These are phyloP conservation scores for Carallia pectinifolia DNA, from an alignment of 345 rosid species.

Conservation along the genomic window DNA sequence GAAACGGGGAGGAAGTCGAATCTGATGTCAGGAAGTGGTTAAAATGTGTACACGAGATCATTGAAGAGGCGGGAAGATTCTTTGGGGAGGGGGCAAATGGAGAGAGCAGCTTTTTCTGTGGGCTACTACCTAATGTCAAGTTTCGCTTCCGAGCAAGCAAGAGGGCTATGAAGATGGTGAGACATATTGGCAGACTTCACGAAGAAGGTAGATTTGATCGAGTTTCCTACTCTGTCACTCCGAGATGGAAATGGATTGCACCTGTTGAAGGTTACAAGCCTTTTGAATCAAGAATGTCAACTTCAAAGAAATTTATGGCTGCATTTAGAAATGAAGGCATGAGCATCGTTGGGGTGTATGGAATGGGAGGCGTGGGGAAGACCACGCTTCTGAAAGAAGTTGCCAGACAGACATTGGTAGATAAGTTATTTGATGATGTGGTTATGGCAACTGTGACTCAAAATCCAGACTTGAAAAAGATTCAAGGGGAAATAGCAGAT, in stretches of 20 bases:
- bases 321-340: constrained; percentile 1
- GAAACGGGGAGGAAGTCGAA: neutral
- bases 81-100: constrained; percentile 1
- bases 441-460: neutral
- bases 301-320: neutral
- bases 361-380: constrained; percentile 14
- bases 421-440: constrained; percentile 5
- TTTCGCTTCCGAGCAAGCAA: neutral
- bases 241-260: neutral
- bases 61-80: neutral
- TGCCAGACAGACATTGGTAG: neutral
- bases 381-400: constrained; percentile 12
- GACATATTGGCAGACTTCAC: neutral
- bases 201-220: neutral
- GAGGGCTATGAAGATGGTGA: neutral
- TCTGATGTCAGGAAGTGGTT: neutral
- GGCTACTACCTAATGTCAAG: neutral
- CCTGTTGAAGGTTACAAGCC: constrained; percentile 5
- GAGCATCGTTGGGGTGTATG: constrained; percentile 8
- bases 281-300: constrained; percentile 10
- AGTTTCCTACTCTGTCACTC: neutral
- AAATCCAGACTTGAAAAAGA: neutral
- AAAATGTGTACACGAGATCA: neutral
- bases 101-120: neutral
- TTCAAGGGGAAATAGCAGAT: constrained; percentile 19